Conservation (phyloP, 371 early-diverging fungal species). For the Rhizopus sp. region DNA sequence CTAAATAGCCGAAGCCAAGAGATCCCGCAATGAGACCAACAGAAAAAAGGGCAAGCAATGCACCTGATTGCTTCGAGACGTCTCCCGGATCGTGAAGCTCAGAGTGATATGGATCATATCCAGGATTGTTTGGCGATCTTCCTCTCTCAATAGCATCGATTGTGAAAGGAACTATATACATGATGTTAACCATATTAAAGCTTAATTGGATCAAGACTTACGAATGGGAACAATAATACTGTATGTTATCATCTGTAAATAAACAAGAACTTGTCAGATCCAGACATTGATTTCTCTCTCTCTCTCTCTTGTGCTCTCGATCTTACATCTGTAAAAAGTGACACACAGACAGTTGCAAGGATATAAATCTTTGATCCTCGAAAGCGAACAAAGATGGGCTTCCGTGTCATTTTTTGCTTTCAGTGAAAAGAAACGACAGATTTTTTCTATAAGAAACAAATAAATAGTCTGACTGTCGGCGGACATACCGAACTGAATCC, state of each 20-base stretch:
- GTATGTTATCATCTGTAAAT: constrained; percentile 66
- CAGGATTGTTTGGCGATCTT: constrained; percentile 8
- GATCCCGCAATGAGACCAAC: constrained; percentile 71
- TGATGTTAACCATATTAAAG: neutral
- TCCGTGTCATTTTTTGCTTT: constrained; percentile 1
- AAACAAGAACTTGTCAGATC: neutral
- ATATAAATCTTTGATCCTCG: constrained; percentile 35
- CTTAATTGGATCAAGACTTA: constrained; percentile 12
- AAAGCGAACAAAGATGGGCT: constrained; percentile 26
- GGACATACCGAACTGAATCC: neutral
- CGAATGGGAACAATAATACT: constrained; percentile 76
- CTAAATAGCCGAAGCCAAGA: constrained; percentile 61
- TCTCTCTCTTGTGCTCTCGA: neutral
- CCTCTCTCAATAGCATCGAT: constrained; percentile 49
- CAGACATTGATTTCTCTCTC: neutral
- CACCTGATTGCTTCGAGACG: constrained; percentile 57
- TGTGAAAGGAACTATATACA: constrained; percentile 58
- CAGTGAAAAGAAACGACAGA: too few species aligned
- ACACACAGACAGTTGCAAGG: constrained; percentile 33
- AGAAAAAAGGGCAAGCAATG: constrained; percentile 65
- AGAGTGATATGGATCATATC: constrained; percentile 8
- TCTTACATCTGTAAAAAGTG: constrained; percentile 41
- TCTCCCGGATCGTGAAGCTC: constrained; percentile 32
- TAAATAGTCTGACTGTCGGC: neutral
- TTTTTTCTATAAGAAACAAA: too few species aligned